Evolutionary conservation across 805 yeast genomes (phyloP).

Genomic region (Ogataea corticis): DNA sequence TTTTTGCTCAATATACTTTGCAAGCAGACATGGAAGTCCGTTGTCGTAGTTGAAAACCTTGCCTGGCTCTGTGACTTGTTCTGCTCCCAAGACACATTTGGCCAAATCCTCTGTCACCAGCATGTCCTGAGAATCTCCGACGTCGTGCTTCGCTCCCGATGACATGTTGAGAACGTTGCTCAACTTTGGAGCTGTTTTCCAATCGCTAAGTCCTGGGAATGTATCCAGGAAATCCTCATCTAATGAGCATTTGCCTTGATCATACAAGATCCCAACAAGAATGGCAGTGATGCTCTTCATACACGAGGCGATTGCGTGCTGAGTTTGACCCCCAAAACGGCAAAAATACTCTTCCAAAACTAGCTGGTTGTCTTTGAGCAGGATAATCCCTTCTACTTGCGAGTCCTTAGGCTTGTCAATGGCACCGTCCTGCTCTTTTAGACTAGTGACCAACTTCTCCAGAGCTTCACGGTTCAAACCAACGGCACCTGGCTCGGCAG

Average conservation of each 20-base stretch:
- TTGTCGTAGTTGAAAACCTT: not conserved
- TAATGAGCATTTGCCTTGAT: not conserved
- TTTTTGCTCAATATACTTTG: not conserved
- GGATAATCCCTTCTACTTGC: not conserved
- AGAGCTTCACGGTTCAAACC: no score
- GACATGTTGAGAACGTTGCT: conserved; percentile 1
- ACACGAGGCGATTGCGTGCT: conserved; percentile 1
- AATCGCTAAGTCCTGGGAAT: not conserved
- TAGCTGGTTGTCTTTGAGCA: not conserved
- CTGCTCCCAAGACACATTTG: not conserved
- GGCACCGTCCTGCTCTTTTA: no score
- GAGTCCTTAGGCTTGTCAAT: no score
- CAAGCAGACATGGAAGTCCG: not conserved
- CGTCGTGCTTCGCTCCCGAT: not conserved
- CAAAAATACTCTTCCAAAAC: conserved; percentile 5
- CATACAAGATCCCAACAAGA: not conserved
- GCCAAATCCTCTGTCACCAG: not conserved
- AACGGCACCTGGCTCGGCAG: no score
- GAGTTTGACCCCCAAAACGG: not conserved
- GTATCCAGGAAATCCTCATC: not conserved
- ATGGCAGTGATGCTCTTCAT: conserved; percentile 3
- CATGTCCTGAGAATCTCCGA: not conserved
- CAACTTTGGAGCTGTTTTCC: not conserved
- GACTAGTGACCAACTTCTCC: no score
- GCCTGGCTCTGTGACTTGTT: not conserved